phyloP scores from a whole-genome alignment of 257 asterid genomes.

The Solanum infundibuliforme region DNA sequence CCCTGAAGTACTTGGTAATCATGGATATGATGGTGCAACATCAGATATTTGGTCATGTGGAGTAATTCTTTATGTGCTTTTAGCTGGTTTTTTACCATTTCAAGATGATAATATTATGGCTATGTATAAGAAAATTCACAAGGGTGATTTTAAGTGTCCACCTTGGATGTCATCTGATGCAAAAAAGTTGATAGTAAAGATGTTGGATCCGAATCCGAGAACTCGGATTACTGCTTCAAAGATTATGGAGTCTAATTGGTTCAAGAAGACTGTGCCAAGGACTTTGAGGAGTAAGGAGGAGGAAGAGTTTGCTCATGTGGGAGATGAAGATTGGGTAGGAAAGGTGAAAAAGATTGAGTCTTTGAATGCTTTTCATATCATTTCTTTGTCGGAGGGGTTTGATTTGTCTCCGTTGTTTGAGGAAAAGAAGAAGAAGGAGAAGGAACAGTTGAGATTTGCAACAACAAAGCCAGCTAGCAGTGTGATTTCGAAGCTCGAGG shows the following conservation, averaged over 20 bases:
- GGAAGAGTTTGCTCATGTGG: conserved; percentile 6
- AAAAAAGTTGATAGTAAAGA: conserved; percentile 29
- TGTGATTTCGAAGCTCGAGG: conserved; percentile 63
- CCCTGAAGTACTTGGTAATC: conserved; percentile 60
- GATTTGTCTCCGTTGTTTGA: conserved; percentile 52
- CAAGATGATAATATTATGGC: conserved; percentile 48
- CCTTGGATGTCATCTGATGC: conserved; percentile 62
- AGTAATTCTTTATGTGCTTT: conserved; percentile 41
- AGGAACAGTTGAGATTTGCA: conserved; percentile 48
- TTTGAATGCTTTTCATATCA: conserved; percentile 59
- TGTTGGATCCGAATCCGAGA: conserved; percentile 53
- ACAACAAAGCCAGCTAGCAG: conserved; percentile 51
- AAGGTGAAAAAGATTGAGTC: conserved; percentile 34
- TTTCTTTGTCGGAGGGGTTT: conserved; percentile 51
- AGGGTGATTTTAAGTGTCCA: conserved; percentile 68
- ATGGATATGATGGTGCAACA: conserved; percentile 56
- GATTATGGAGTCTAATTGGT: conserved; percentile 52
- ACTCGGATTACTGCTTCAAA: conserved; percentile 38
- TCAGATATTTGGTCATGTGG: conserved; percentile 75
- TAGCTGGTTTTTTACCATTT: conserved; percentile 58
- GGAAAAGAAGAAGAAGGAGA: conserved; percentile 35
- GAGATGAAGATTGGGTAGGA: not conserved
- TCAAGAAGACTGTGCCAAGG: conserved; percentile 28
- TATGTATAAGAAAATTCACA: conserved; percentile 46
- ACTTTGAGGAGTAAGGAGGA: conserved; percentile 9